phyloP scores from a whole-genome alignment of 2,329 filamentous ascomycete genomes.

The Cladosporium sp. region DNA sequence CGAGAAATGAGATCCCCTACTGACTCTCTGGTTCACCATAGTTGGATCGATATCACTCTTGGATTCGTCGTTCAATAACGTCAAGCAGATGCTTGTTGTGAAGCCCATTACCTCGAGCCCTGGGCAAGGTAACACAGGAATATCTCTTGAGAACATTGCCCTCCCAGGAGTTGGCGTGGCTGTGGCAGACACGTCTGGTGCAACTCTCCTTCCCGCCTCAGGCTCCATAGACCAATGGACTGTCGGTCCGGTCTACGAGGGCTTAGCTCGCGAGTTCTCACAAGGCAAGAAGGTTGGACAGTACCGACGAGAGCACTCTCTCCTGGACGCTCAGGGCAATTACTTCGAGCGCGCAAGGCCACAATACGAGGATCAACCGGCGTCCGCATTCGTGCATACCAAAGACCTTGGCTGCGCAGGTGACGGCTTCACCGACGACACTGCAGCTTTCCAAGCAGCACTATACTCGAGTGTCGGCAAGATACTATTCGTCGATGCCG shows the following conservation, averaged over 20 bases:
- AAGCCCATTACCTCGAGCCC: no score
- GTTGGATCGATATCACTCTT: no score
- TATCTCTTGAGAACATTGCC: constrained; percentile 31
- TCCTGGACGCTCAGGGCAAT: not conserved
- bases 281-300: not conserved
- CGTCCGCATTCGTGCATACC: not conserved
- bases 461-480: constrained; percentile 40
- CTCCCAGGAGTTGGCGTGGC: constrained; percentile 25
- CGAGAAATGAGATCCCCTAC: no score
- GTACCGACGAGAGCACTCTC: not conserved
- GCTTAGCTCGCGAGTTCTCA: no score
- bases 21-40: no score
- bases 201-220: no score
- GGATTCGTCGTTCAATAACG: no score
- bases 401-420: constrained; percentile 42
- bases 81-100: no score
- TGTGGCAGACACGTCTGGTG: no score
- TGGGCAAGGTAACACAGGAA: no score
- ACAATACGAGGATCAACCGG: not conserved
- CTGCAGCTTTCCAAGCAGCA: constrained; percentile 52
- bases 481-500: constrained; percentile 73
- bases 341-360: not conserved
- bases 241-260: no score
- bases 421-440: constrained; percentile 60
- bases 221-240: no score